A percentile compares a stretch with the other conserved stretches of the same genome.
Conservation (phyloP, 2,329 filamentous ascomycete genomes). For the Diaporthe destruens region DNA sequence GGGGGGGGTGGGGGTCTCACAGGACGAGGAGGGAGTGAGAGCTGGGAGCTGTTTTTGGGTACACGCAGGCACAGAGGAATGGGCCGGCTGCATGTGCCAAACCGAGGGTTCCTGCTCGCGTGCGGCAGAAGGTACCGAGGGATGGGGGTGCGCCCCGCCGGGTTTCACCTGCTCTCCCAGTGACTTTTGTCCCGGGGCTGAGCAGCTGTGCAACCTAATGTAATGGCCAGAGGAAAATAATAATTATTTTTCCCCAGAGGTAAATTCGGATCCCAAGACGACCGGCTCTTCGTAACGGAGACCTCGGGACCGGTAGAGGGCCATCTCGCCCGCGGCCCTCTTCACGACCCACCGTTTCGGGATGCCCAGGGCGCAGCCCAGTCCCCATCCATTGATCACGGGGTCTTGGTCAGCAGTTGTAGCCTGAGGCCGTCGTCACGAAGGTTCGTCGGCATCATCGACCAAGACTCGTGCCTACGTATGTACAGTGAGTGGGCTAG, state of each 20-base stretch:
- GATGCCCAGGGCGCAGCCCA: constrained; percentile 7
- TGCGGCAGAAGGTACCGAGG: constrained; percentile 32
- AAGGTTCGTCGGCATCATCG: constrained; percentile 28
- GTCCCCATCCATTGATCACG: constrained; percentile 8
- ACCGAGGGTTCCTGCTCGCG: constrained; percentile 27
- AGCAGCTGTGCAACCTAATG: not conserved
- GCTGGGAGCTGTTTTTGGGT: constrained; percentile 20
- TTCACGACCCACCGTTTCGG: not conserved
- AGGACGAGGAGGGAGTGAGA: not conserved
- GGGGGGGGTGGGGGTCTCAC: constrained; percentile 31
- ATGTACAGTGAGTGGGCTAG: not conserved
- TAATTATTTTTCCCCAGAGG: not conserved
- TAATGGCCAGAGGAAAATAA: not conserved
- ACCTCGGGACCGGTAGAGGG: not conserved
- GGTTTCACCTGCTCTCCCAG: constrained; percentile 35
- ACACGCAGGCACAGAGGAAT: not conserved
- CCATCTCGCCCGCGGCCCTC: not conserved
- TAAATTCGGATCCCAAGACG: constrained; percentile 8
- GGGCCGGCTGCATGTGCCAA: constrained; percentile 22
- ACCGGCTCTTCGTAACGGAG: not conserved
- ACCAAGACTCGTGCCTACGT: not conserved
- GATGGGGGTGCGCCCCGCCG: constrained; percentile 17
- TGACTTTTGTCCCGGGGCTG: not conserved
- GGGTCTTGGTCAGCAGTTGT: not conserved
- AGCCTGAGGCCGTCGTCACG: not conserved